Conservation (phyloP, 2,329 filamentous ascomycete species). For the Xylariaceae sp. region DNA sequence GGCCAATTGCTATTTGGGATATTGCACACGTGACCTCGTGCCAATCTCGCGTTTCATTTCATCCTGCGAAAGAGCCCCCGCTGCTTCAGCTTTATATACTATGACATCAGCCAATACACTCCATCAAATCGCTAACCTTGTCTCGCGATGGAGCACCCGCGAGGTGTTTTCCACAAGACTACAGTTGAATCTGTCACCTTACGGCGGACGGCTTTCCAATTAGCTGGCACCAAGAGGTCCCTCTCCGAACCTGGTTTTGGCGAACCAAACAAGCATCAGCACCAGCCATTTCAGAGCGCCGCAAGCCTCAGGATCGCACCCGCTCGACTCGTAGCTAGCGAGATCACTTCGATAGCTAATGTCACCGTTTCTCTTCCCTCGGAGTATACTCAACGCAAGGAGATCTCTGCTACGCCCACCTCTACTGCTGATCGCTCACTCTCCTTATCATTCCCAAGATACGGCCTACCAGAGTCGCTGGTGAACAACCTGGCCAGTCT, state of each 20-base stretch:
- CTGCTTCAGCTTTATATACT: not conserved
- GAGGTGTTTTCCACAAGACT: conserved; percentile 44
- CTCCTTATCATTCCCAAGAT: conserved; percentile 58
- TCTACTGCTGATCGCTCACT: conserved; percentile 51
- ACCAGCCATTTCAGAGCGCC: conserved; percentile 24
- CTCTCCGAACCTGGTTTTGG: conserved; percentile 18
- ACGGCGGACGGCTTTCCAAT: conserved; percentile 36
- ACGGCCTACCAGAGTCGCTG: conserved; percentile 57
- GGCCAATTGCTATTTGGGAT: too few relatives aligned
- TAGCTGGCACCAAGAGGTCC: conserved; percentile 46
- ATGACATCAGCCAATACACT: not conserved
- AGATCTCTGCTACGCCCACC: conserved; percentile 51
- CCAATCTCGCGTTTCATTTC: conserved; percentile 8
- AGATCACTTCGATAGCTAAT: conserved; percentile 43
- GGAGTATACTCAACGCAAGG: conserved; percentile 55
- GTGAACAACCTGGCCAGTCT: conserved; percentile 61
- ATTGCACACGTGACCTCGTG: conserved; percentile 17
- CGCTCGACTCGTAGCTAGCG: conserved; percentile 39
- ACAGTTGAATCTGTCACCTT: conserved; percentile 46
- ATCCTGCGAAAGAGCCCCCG: conserved; percentile 1
- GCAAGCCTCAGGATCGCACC: conserved; percentile 15
- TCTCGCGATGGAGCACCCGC: conserved; percentile 24
- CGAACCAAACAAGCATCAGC: conserved; percentile 25
- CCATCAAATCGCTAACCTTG: not conserved
- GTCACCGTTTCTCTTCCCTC: conserved; percentile 29